Conservation (phyloP, 179 eudicot species). For the Camellia oleifera region DNA sequence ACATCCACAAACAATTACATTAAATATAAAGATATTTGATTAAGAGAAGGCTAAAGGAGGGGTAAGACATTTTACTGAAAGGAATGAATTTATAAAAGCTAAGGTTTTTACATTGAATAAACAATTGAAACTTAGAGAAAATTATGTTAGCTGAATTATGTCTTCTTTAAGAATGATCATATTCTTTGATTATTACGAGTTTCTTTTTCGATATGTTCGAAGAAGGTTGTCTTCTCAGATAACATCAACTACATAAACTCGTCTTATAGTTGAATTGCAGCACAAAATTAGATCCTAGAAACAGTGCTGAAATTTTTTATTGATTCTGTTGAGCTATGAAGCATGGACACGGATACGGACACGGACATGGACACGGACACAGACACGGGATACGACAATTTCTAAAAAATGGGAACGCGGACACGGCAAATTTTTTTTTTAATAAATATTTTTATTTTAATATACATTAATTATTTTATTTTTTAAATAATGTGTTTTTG, state of each 20-base stretch:
- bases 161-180: neutral
- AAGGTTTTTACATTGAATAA: slow-evolving; percentile 2
- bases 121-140: neutral
- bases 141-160: neutral
- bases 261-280: neutral
- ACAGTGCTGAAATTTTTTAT: too few species aligned
- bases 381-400: too few species aligned
- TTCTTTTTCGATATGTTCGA: neutral
- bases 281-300: neutral
- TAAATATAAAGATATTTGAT: neutral
- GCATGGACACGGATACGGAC: too few species aligned
- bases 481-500: too few species aligned
- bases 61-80: neutral
- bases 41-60: neutral
- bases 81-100: neutral
- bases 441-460: too few species aligned
- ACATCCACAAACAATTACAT: neutral
- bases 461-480: too few species aligned
- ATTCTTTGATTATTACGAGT: neutral
- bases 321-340: too few species aligned
- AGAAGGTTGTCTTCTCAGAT: neutral
- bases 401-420: too few species aligned
- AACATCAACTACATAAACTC: neutral
- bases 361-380: too few species aligned
- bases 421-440: too few species aligned